Conservation (phyloP, 1,139 yeast genomes). For the Yamadazyma sp. region DNA sequence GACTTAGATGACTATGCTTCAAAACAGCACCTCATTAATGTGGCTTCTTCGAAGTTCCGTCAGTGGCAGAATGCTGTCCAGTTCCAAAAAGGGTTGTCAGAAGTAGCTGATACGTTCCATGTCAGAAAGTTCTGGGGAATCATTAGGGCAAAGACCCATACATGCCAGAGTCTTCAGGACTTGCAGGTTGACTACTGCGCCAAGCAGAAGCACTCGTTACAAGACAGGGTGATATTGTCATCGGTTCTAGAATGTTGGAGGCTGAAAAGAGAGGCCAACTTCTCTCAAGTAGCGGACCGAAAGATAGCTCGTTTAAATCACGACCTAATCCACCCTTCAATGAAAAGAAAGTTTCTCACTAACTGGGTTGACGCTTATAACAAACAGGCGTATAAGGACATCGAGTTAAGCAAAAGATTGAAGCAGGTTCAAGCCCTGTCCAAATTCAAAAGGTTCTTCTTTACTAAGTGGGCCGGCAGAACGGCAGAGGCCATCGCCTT, state of each 20-base stretch:
- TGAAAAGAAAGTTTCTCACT: slow-evolving; percentile 14
- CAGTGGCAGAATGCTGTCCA: slow-evolving; percentile 3
- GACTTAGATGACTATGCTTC: background rate
- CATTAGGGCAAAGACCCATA: slow-evolving; percentile 3
- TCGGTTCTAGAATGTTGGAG: slow-evolving; percentile 20
- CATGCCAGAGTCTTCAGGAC: background rate
- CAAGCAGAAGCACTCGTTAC: background rate
- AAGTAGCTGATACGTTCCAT: slow-evolving; percentile 8
- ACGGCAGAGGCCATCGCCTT: slow-evolving; percentile 8
- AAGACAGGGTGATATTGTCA: background rate
- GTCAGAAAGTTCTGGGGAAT: slow-evolving; percentile 8
- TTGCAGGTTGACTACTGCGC: background rate
- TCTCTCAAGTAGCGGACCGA: slow-evolving; percentile 16
- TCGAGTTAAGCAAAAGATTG: slow-evolving; percentile 16
- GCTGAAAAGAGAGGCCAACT: slow-evolving; percentile 13
- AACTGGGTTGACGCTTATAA: slow-evolving; percentile 26
- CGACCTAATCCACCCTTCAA: slow-evolving; percentile 12
- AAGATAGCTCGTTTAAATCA: slow-evolving; percentile 18
- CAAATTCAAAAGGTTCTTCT: slow-evolving; percentile 6
- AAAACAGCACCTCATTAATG: background rate
- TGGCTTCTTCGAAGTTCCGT: background rate
- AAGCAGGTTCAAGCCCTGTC: slow-evolving; percentile 14
- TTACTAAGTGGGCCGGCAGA: slow-evolving; percentile 15
- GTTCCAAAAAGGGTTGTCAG: slow-evolving; percentile 3
- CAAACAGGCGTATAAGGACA: slow-evolving; percentile 10